A percentile compares a stretch with the other conserved stretches of the same genome.
These are phyloP conservation scores for Circinella umbellata DNA, from an alignment of 371 early-diverging fungal genomes.

Conservation along the genomic window DNA sequence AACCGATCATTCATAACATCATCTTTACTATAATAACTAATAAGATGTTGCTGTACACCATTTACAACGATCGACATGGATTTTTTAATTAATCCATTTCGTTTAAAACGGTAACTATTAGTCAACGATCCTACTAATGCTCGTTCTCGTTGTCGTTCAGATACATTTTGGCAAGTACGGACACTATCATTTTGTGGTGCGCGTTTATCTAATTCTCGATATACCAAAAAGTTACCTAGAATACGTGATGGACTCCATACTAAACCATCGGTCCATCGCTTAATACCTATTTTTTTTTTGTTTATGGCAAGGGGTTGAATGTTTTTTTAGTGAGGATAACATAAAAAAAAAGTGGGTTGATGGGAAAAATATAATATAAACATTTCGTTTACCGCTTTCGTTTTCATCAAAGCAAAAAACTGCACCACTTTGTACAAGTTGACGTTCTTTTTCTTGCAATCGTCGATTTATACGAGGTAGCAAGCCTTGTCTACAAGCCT, in stretches of 20 bases:
- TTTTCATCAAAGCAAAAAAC: slow-evolving; percentile 75
- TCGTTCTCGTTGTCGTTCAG: slow-evolving; percentile 52
- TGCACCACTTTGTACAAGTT: slow-evolving; percentile 63
- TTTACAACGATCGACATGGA: slow-evolving; percentile 80
- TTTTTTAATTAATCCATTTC: slow-evolving; percentile 84
- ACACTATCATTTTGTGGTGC: slow-evolving; percentile 32
- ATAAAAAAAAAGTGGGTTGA: not conserved
- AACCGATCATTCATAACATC: slow-evolving; percentile 64
- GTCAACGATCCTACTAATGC: slow-evolving; percentile 66
- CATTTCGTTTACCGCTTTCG: slow-evolving; percentile 49
- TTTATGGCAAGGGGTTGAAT: not conserved
- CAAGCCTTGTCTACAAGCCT: slow-evolving; percentile 63
- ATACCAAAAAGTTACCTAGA: slow-evolving; percentile 77
- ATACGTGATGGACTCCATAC: slow-evolving; percentile 88
- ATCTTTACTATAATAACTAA: slow-evolving; percentile 83
- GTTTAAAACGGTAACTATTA: slow-evolving; percentile 70
- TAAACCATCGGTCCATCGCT: slow-evolving; percentile 90
- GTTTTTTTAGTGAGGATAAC: not conserved
- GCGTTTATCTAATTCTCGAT: slow-evolving; percentile 74
- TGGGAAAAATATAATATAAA: not conserved
- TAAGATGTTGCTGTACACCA: slow-evolving; percentile 78
- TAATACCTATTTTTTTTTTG: slow-evolving; percentile 62
- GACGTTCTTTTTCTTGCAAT: slow-evolving; percentile 63
- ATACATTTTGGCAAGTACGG: slow-evolving; percentile 5
- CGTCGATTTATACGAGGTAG: slow-evolving; percentile 64